phyloP scores from a whole-genome alignment of 2,329 filamentous ascomycete species.

The Tolypocladium ophioglossoides region DNA sequence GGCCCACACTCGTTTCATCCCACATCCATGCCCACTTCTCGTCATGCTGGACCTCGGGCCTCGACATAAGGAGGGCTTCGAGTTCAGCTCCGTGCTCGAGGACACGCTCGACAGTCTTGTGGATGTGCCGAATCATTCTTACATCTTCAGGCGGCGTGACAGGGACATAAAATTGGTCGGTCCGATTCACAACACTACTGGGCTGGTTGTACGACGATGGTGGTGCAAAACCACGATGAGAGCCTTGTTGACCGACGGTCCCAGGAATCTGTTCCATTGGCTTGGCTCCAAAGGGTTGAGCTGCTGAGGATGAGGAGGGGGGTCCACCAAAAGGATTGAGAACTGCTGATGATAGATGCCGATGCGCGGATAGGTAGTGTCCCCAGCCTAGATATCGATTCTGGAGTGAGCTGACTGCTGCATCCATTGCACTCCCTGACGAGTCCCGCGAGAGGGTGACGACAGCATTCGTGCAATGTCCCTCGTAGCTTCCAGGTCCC shows the following conservation, averaged over 20 bases:
- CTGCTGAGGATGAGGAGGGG: conserved; percentile 30
- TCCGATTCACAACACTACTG: conserved; percentile 29
- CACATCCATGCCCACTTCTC: conserved; percentile 94
- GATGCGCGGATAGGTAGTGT: conserved; percentile 68
- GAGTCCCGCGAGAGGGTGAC: conserved; percentile 74
- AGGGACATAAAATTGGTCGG: conserved; percentile 51
- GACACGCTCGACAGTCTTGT: conserved; percentile 74
- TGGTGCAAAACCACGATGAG: conserved; percentile 59
- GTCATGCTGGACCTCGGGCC: conserved; percentile 71
- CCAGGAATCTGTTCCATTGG: conserved; percentile 36
- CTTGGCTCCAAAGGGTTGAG: conserved; percentile 71
- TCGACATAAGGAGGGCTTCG: conserved; percentile 83
- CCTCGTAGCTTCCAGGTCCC: conserved; percentile 44
- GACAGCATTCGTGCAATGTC: conserved; percentile 66
- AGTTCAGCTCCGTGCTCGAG: conserved; percentile 76
- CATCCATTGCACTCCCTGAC: conserved; percentile 72
- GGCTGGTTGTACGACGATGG: conserved; percentile 54
- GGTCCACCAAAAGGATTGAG: conserved; percentile 30
- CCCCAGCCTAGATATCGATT: conserved; percentile 80
- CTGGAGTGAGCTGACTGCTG: conserved; percentile 65
- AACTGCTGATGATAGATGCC: conserved; percentile 72
- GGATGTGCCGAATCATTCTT: conserved; percentile 70
- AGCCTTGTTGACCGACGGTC: conserved; percentile 31
- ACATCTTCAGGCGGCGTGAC: conserved; percentile 70
- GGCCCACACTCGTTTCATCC: conserved; percentile 69